Evolutionary conservation across 192 early-diverging fungal genomes (phyloP).

Genomic region (Funneliformis geosporum): DNA sequence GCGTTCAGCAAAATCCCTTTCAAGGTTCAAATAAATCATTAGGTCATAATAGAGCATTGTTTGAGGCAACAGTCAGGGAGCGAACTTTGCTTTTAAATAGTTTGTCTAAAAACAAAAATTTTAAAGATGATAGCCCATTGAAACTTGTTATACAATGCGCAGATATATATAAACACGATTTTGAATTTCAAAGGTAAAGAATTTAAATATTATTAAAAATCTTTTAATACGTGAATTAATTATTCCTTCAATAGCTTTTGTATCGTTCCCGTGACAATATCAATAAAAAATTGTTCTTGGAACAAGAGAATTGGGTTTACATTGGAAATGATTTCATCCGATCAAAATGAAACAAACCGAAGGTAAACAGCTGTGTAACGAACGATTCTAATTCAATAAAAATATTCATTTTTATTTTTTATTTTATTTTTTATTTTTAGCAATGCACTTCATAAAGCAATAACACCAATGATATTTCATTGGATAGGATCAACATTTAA

Average conservation of each 20-base stretch:
- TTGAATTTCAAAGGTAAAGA: constrained; percentile 50
- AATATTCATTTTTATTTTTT: neutral
- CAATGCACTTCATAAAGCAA: constrained; percentile 33
- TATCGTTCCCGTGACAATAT: constrained; percentile 55
- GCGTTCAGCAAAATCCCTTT: constrained; percentile 73
- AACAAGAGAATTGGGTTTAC: constrained; percentile 59
- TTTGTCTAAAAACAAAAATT: constrained; percentile 58
- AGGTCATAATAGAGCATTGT: constrained; percentile 57
- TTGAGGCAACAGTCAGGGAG: constrained; percentile 70
- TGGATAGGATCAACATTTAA: constrained; percentile 67
- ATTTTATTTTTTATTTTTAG: neutral
- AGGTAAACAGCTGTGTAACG: constrained; percentile 7
- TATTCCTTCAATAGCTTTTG: constrained; percentile 47
- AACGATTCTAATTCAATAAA: neutral
- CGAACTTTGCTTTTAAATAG: constrained; percentile 62
- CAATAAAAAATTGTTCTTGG: constrained; percentile 74
- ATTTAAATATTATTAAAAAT: too few relatives aligned
- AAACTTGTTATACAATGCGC: constrained; percentile 56
- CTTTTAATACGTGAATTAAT: too few relatives aligned
- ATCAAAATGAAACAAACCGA: constrained; percentile 22
- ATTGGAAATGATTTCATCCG: constrained; percentile 56
- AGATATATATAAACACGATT: constrained; percentile 48
- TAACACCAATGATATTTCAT: constrained; percentile 47
- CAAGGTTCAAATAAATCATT: constrained; percentile 52
- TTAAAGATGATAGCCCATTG: constrained; percentile 71